phyloP scores from a whole-genome alignment of 192 early-diverging fungal species.

The Rhizoclosmatium sp. region DNA sequence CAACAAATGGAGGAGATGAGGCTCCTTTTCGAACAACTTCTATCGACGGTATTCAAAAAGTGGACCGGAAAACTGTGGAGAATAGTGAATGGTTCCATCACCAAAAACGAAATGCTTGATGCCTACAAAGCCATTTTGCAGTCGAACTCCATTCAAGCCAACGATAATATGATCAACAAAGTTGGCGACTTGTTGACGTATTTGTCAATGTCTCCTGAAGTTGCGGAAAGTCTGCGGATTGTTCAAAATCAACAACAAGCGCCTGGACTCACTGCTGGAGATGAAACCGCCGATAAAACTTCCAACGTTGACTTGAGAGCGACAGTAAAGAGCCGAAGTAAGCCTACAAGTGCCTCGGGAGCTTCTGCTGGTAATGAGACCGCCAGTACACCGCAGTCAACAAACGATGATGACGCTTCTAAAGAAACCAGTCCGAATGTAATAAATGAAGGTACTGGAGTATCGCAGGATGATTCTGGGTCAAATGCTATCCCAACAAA shows the following conservation, averaged over 20 bases:
- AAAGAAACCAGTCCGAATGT: neutral
- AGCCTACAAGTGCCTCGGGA: neutral
- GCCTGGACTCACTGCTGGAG: neutral
- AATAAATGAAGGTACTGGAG: neutral
- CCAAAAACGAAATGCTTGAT: conserved; percentile 46
- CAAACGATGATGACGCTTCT: neutral
- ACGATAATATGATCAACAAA: conserved; percentile 36
- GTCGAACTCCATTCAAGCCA: conserved; percentile 31
- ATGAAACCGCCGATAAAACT: neutral
- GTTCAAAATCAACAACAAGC: neutral
- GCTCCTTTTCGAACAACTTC: conserved; percentile 47
- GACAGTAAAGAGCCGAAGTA: no score
- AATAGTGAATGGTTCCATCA: conserved; percentile 41
- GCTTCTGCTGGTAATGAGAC: neutral
- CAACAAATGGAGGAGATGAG: conserved; percentile 50
- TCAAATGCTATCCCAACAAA: neutral
- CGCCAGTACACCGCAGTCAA: neutral
- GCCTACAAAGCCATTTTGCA: conserved; percentile 24
- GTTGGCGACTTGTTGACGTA: conserved; percentile 33
- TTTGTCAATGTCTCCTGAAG: conserved; percentile 38
- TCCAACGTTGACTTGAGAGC: no score
- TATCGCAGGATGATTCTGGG: neutral
- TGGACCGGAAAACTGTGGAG: conserved; percentile 54
- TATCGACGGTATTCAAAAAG: conserved; percentile 52
- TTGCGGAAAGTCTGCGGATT: conserved; percentile 21